A percentile compares a stretch with the other conserved stretches of the same genome.
Conservation (phyloP, 768 basidiomycete species). For the Clitopilus passeckerianus region DNA sequence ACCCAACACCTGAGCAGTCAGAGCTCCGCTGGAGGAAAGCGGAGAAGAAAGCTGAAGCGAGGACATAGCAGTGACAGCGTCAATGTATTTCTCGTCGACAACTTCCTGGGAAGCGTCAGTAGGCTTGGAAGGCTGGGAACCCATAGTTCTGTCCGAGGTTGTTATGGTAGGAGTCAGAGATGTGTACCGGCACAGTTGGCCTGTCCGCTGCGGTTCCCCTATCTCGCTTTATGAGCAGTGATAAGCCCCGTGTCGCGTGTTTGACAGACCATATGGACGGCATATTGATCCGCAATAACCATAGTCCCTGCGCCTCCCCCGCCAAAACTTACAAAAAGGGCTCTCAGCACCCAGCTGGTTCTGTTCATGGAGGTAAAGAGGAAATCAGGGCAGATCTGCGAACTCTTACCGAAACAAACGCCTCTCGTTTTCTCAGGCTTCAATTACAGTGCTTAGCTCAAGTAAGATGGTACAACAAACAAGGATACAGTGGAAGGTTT, state of each 20-base stretch:
- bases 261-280: not conserved
- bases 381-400: too few relatives aligned
- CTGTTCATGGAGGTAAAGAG: too few relatives aligned
- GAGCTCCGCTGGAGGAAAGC: slow-evolving; percentile 53
- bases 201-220: not conserved
- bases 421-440: not conserved
- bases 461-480: not conserved
- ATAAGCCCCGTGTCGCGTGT: slow-evolving; percentile 5
- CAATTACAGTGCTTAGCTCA: not conserved
- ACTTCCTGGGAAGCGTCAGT: slow-evolving; percentile 15
- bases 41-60: slow-evolving; percentile 30
- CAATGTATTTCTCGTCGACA: slow-evolving; percentile 26
- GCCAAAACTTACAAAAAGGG: too few relatives aligned
- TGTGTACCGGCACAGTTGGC: not conserved
- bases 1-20: slow-evolving; percentile 49
- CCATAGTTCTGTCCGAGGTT: slow-evolving; percentile 12
- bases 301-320: not conserved
- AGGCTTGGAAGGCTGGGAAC: slow-evolving; percentile 22
- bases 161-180: not conserved
- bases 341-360: too few relatives aligned
- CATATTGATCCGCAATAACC: not conserved
- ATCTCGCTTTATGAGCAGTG: not conserved
- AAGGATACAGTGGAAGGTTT: not conserved
- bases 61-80: slow-evolving; percentile 22
- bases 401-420: not conserved